Evolutionary conservation across 306 rosid species (phyloP).

Genomic region (Vigna unguiculata): DNA sequence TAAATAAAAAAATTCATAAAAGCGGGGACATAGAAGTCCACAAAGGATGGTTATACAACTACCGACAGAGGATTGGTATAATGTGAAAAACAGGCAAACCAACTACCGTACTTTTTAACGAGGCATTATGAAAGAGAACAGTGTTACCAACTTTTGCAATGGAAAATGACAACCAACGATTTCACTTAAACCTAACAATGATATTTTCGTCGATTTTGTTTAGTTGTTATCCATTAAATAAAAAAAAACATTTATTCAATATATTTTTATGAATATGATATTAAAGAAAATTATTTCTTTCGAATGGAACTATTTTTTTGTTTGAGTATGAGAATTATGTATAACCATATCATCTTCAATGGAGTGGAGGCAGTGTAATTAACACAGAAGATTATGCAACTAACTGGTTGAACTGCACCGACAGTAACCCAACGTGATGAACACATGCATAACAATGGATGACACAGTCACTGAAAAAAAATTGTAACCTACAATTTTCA

Average conservation of each 20-base stretch:
- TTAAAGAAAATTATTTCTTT: not conserved
- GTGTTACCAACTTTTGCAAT: not conserved
- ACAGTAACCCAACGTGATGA: constrained; percentile 20
- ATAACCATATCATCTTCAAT: not conserved
- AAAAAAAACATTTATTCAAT: not conserved
- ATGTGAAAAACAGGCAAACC: constrained; percentile 35
- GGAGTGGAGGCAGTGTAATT: not conserved
- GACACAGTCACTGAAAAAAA: constrained; percentile 30
- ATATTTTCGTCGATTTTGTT: not conserved
- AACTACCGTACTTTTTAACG: constrained; percentile 27
- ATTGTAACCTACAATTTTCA: not conserved
- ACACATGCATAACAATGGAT: not conserved
- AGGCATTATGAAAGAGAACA: not conserved
- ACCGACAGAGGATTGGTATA: constrained; percentile 47
- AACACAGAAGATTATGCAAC: not conserved
- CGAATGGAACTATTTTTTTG: not conserved
- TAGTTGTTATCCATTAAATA: not conserved
- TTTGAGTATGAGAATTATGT: not conserved
- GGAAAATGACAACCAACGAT: constrained; percentile 23
- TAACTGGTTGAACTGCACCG: constrained; percentile 33
- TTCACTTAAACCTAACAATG: not conserved
- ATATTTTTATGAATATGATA: too few relatives aligned
- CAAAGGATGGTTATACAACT: not conserved
- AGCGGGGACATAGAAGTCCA: not conserved
- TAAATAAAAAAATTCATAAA: not conserved